phyloP scores from a whole-genome alignment of 208 protist genomes.

The Jaenimonas drosophilae region DNA sequence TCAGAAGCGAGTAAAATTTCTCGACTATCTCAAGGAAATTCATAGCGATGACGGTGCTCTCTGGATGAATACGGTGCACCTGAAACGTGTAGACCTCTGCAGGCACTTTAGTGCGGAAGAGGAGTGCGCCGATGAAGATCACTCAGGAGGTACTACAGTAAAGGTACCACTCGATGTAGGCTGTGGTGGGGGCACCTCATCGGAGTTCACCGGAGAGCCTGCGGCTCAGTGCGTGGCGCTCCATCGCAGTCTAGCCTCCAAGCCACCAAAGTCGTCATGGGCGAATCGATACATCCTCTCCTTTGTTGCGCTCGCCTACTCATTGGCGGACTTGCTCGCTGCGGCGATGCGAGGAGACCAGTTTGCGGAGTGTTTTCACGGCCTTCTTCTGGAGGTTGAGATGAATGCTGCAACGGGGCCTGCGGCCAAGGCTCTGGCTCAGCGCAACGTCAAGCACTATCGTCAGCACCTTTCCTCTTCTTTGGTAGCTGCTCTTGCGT shows the following conservation, averaged over 20 bases:
- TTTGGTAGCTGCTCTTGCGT: too few relatives aligned
- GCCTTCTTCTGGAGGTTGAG: conserved; percentile 59
- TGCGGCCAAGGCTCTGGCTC: conserved; percentile 32
- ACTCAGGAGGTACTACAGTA: neutral
- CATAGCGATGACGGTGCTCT: conserved; percentile 45
- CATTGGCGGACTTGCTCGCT: conserved; percentile 53
- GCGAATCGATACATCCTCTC: conserved; percentile 22
- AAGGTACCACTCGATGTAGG: too few relatives aligned
- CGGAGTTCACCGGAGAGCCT: too few relatives aligned
- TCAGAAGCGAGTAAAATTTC: conserved; percentile 50
- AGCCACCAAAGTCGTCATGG: conserved; percentile 7
- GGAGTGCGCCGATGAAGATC: conserved; percentile 1
- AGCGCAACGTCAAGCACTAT: conserved; percentile 35
- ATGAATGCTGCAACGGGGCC: conserved; percentile 31
- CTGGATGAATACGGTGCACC: conserved; percentile 67
- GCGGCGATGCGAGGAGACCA: conserved; percentile 25
- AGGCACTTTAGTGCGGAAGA: conserved; percentile 1
- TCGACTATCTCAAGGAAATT: conserved; percentile 56
- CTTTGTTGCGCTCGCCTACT: conserved; percentile 39
- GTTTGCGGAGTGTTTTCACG: conserved; percentile 57
- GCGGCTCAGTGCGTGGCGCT: too few relatives aligned
- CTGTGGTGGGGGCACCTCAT: too few relatives aligned
- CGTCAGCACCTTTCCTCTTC: conserved; percentile 27
- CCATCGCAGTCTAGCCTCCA: too few relatives aligned
- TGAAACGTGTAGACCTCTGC: conserved; percentile 18